phyloP scores from a whole-genome alignment of 208 protist genomes.

The Perkinsela sp. region DNA sequence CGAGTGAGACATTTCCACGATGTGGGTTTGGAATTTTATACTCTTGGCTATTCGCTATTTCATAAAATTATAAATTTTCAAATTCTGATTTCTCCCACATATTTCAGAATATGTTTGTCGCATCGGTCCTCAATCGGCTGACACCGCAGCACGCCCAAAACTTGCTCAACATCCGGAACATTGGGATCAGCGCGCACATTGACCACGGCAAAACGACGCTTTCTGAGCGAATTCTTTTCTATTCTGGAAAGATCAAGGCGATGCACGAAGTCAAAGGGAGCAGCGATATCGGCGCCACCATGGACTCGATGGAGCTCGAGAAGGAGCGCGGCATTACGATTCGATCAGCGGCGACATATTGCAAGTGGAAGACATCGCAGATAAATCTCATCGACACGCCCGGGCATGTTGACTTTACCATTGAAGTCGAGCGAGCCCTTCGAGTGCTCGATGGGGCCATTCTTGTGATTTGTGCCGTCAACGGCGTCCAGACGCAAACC shows the following conservation, averaged over 20 bases:
- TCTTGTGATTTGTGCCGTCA: constrained; percentile 77
- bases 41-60: too few species aligned
- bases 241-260: constrained; percentile 75
- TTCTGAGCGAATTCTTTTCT: constrained; percentile 93
- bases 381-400: constrained; percentile 99
- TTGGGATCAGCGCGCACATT: constrained; percentile 93
- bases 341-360: constrained; percentile 87
- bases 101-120: too few species aligned
- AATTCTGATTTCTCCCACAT: too few species aligned
- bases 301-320: constrained; percentile 95
- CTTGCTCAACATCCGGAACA: constrained; percentile 60
- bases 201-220: constrained; percentile 95
- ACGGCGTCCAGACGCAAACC: constrained; percentile 88
- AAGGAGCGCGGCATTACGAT: constrained; percentile 97
- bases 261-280: constrained; percentile 92
- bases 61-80: too few species aligned
- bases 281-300: constrained; percentile 91
- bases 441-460: constrained; percentile 93
- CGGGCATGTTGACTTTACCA: constrained; percentile 98
- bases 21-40: too few species aligned
- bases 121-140: background rate
- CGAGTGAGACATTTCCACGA: too few species aligned
- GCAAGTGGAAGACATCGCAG: constrained; percentile 66
- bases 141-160: constrained; percentile 5
- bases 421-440: constrained; percentile 90